Evolutionary conservation across 2,329 filamentous ascomycete species (phyloP).

Genomic region (Myriosclerotinia curreyana): DNA sequence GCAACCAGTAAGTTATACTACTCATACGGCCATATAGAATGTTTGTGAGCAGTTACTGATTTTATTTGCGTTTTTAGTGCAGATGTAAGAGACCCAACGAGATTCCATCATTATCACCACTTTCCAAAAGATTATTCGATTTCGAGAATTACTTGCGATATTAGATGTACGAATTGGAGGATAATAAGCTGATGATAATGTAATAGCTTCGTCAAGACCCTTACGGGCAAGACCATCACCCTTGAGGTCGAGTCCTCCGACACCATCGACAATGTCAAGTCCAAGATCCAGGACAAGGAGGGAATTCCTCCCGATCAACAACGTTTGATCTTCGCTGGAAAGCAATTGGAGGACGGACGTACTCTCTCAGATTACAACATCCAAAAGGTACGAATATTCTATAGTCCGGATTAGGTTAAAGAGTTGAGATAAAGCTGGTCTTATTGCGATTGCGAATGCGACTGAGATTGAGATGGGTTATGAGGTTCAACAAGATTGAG

Average conservation of each 20-base stretch:
- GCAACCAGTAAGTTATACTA: slow-evolving; percentile 53
- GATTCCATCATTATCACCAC: slow-evolving; percentile 34
- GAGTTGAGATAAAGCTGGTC: background rate
- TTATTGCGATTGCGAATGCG: background rate
- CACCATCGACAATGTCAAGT: slow-evolving; percentile 99
- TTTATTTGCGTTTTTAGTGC: slow-evolving; percentile 57
- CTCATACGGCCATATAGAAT: slow-evolving; percentile 3
- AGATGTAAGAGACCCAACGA: slow-evolving; percentile 67
- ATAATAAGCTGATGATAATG: slow-evolving; percentile 27
- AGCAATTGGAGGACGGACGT: slow-evolving; percentile 98
- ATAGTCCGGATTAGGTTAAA: background rate
- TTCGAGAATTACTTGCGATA: slow-evolving; percentile 1
- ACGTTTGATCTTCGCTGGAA: slow-evolving; percentile 97
- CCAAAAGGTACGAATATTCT: slow-evolving; percentile 69
- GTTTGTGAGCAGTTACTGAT: slow-evolving; percentile 39
- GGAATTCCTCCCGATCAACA: slow-evolving; percentile 97
- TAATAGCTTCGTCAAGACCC: slow-evolving; percentile 97
- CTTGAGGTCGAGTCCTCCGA: slow-evolving; percentile 98
- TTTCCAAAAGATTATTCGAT: slow-evolving; percentile 18
- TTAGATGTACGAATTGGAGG: slow-evolving; percentile 16
- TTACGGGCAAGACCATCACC: slow-evolving; percentile 99
- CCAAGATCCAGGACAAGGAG: slow-evolving; percentile 99
- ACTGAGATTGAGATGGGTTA: background rate
- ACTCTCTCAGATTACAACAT: slow-evolving; percentile 99
- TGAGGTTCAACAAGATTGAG: background rate